Evolutionary conservation across 2,329 filamentous ascomycete genomes (phyloP), one percentile per base, ranked within the genome.

Genomic region (Cladophialophora immunda): DNA sequence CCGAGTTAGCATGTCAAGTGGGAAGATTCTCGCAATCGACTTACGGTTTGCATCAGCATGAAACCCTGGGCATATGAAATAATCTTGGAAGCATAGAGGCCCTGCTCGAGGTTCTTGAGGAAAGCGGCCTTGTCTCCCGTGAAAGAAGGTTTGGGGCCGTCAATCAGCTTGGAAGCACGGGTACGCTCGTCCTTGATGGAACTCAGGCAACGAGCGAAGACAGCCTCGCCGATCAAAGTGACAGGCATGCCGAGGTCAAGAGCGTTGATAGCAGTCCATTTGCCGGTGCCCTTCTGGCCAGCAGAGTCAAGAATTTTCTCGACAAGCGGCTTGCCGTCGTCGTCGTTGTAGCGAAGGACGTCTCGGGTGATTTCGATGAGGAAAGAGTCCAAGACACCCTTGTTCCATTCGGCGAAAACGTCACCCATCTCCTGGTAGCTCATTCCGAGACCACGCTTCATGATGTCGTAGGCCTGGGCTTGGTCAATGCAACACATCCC

Each of bases 21-120:
- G 34, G 36, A 7, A 68, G 57, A 71, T 60, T 64, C 30, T 32
- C 56, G 9, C 30, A 25, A 41, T 3, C 27, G 27, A 81, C 89
- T 82, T 83, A 94, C 93, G 84, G 97, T 91, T 86, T 98, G 94
- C 89, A 99, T 98, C 78, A 99, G 89, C 94, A 98, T 98, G 89
- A 99, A 99, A 80, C 95, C 95, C 85, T 99, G 95, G 73, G 95
- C 93, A 81, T 99, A 99, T 22, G 95, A 99, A 83, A 99, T 97
- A 80, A 99, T 99, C 92, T 99, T 99, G 78, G 94, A 98, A 74
- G 95, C 95, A 80, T 99, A 99, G 70, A 99, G 89, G 74, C 94
- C 95, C 87, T 99, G 95, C 87, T 99, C 95, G 60, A 99, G 92
- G 82, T 99, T 94, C 75, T 92, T 92, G 75, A 99, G 89, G 89